Base-by-base conservation (phyloP, 768 basidiomycete genomes). In the Suillus sp. region DNA sequence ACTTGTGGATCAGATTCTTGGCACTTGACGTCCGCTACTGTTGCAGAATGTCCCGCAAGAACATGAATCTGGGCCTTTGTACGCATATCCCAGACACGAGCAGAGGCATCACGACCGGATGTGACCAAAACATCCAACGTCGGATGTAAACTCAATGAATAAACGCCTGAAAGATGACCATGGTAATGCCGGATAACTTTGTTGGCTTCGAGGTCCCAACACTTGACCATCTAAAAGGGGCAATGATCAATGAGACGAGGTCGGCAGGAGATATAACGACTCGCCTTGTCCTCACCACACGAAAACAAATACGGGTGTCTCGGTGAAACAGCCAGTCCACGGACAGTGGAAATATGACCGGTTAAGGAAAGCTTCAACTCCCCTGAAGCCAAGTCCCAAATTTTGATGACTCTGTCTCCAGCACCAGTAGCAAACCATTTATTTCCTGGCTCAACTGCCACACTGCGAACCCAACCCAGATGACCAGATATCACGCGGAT, bases 101-200 rank as follows among this genome's bases (percentile, higher is more conserved):
- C 96, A 11, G 94, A 95, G 9, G 97, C 95, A 71, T 99, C 97
- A 69, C 97, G 89, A 47, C 97, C 97, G 4, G 92, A 87, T 0
- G 97, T 99, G 51, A 98, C 95, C 45, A 99, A 86, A 3, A 99
- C 81, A 71, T 99, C 97, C 59, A 99, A 86, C 0, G 96, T 99
- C 1, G 97, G 97, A 71, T 99, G 97, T 2, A 99, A 80, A 25
- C 90, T 86, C 61, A 99, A 83, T 0, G 95, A 83, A 70, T 99
- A 99, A n/a, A 99, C 96, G 50, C 97, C 97, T 0, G 96, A 98
- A 25, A 97, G 84, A 75, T 99, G 97, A 2, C 97, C 97, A 73
- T 99, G 97, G 72, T 99, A 99, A 77, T 98, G 95, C 22, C 97
- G 86, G 61, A 99, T 99, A 64, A 99, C 96, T 77, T 99, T 99